Conservation (phyloP, 441 rosid species). For the Populus hybrid region DNA sequence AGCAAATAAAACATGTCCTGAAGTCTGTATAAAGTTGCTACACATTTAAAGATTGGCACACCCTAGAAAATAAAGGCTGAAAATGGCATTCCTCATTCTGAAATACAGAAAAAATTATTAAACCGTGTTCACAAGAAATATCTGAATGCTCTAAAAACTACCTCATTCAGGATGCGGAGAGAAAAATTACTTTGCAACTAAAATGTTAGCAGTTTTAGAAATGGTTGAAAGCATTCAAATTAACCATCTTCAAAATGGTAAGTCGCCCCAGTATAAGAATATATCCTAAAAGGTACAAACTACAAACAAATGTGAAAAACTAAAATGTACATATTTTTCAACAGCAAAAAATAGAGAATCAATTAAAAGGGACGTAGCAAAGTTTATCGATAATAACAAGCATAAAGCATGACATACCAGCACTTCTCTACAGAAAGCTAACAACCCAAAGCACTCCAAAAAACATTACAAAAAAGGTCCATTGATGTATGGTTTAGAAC, state of each 20-base stretch:
- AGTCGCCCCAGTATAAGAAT: not conserved
- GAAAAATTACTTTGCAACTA: not conserved
- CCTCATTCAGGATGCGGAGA: not conserved
- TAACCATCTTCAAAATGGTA: not conserved
- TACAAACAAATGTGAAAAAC: not conserved
- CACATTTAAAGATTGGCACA: not conserved
- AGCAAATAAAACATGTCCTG: not conserved
- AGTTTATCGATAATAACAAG: not conserved
- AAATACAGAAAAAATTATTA: not conserved
- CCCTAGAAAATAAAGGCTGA: not conserved
- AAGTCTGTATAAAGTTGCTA: not conserved
- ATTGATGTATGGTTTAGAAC: not conserved
- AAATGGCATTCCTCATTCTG: not conserved
- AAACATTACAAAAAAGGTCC: not conserved
- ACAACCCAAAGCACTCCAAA: not conserved
- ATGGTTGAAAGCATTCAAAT: not conserved
- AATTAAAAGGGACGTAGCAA: not conserved
- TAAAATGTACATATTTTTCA: not conserved
- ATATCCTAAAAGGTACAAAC: not conserved
- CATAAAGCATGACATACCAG: not conserved
- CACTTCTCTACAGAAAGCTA: not conserved
- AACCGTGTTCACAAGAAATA: not conserved
- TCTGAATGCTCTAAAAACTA: not conserved
- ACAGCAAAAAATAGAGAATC: not conserved
- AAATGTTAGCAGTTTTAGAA: not conserved